Evolutionary conservation across 768 basidiomycete genomes (phyloP).

Genomic region (Pleurotus tuoliensis): DNA sequence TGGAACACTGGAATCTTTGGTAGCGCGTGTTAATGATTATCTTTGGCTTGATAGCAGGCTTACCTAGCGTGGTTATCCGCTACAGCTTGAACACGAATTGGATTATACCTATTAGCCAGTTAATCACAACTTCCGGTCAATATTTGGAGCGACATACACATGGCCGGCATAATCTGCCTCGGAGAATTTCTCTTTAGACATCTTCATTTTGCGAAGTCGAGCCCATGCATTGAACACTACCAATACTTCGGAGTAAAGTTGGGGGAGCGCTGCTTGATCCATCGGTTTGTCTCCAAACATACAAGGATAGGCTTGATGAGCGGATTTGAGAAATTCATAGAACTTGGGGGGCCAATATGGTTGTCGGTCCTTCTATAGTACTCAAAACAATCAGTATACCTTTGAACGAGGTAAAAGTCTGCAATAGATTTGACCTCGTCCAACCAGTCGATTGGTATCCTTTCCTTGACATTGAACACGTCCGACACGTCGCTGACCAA

Average conservation of each 20-base stretch:
- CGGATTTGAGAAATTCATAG: constrained; percentile 26
- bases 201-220: constrained; percentile 37
- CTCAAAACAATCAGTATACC: too few species aligned
- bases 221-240: constrained; percentile 43
- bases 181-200: constrained; percentile 42
- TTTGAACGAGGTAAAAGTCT: neutral
- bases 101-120: constrained; percentile 35
- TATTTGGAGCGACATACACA: constrained; percentile 33
- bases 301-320: constrained; percentile 25
- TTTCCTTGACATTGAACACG: constrained; percentile 33
- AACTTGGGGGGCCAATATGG: neutral
- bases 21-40: neutral
- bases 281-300: constrained; percentile 32
- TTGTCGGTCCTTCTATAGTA: too few species aligned
- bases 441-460: constrained; percentile 39
- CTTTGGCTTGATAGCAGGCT: constrained; percentile 7
- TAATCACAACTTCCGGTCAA: neutral
- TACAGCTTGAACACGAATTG: constrained; percentile 44
- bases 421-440: constrained; percentile 26
- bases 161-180: constrained; percentile 55
- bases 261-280: constrained; percentile 11
- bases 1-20: constrained; percentile 42
- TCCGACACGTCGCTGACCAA: constrained; percentile 29
- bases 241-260: constrained; percentile 32
- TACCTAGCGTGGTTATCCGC: constrained; percentile 39